phyloP scores from a whole-genome alignment of 225 moss, liverwort and hornwort genomes.

The Sphagnum contortum region DNA sequence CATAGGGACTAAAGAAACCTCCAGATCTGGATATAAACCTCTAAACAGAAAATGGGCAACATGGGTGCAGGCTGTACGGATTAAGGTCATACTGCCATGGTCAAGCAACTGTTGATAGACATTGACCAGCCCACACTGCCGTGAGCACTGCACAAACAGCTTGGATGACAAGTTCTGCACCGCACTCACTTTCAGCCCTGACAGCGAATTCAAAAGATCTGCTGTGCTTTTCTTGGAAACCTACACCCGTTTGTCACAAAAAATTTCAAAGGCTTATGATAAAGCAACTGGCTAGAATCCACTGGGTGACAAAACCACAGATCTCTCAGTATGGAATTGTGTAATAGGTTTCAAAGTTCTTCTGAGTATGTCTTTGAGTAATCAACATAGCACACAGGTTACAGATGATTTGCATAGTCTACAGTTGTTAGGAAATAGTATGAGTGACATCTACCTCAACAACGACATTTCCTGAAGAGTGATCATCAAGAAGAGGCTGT shows the following conservation, averaged over 20 bases:
- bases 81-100: conserved; percentile 44
- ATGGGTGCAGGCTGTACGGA: too few relatives aligned
- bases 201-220: conserved; percentile 45
- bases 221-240: conserved; percentile 66
- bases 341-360: too few relatives aligned
- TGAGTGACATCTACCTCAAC: conserved; percentile 28
- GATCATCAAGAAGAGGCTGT: conserved; percentile 50
- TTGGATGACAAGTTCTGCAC: conserved; percentile 63
- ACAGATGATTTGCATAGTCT: too few relatives aligned
- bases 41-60: too few relatives aligned
- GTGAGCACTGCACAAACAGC: conserved; percentile 61
- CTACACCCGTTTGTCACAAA: conserved; percentile 17
- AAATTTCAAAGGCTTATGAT: too few relatives aligned
- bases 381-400: too few relatives aligned
- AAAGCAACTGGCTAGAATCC: too few relatives aligned
- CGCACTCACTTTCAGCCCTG: conserved; percentile 50
- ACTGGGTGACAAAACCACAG: too few relatives aligned
- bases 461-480: conserved; percentile 35
- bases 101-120: conserved; percentile 63
- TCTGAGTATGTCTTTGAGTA: too few relatives aligned
- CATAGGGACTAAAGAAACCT: background rate
- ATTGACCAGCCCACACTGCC: conserved; percentile 56
- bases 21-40: background rate
- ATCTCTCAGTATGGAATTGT: too few relatives aligned
- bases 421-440: too few relatives aligned